Evolutionary conservation across 805 yeast species (phyloP), one percentile per base, ranked within the genome.

Genomic region (Myxozyma mucilagina): DNA sequence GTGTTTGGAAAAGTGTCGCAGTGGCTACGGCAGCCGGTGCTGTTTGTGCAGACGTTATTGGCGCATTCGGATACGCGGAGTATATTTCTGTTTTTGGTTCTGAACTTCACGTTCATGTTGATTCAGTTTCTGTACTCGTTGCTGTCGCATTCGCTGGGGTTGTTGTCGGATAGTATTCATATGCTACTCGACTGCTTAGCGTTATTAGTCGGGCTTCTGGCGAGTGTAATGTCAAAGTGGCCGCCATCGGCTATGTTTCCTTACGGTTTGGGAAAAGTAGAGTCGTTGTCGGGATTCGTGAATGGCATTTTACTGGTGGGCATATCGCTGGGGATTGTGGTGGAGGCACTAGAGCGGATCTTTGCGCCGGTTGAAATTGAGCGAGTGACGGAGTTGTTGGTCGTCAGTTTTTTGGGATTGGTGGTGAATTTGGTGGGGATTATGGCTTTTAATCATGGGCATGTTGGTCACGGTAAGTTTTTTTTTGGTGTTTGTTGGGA

Each of bases 141-240:
- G 75, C 81, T 96, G 63, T 91, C 98, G 1, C 92, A 89, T 70
- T 93, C 98, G 0, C 77, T 94, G 49, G 97, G 99, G 10, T 78
- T 94, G 29, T 74, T 94, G 55, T 90, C 97, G 18, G 99, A 94
- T 71, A 90, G 97, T 1, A 79, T 94, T 55, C 99, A 94, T 74
- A 94, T 94, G 99, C 88, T 96, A 1, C 79, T 94, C 58, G 99
- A 94, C 74, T 94, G 99, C 73, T 82, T 90, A 0, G 96, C 98
- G 0, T 77, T 94, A 57, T 84, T 94, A 2, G 82, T 94, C 35
- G 99, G 99, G 0, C 77, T 94, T 1, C 79, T 93, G 31, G 99
- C 99, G 0, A 89, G 96, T 24, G 80, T 84, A 13, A 75, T 84
- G 55, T 79, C 87, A 1, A 84, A 83, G 64, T 77, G 77, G 63